Percentiles rank a stretch among this genome's conserved stretches.
These are phyloP conservation scores for Torulaspora quercuum DNA, from an alignment of 805 yeast genomes.

Conservation along the genomic window DNA sequence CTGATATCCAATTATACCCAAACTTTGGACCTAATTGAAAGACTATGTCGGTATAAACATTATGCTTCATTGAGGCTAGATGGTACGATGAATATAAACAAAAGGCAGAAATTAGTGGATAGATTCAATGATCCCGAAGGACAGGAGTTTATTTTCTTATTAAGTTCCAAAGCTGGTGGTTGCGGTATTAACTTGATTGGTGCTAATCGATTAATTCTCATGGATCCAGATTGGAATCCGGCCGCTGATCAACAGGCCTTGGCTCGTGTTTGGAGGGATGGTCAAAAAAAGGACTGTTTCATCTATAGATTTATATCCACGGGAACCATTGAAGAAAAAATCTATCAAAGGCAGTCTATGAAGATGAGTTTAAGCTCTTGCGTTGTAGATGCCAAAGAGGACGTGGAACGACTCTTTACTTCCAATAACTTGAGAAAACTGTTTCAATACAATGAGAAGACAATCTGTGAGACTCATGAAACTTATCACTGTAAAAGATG, in stretches of 20 bases:
- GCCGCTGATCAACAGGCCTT: slow-evolving; percentile 97
- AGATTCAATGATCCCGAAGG: slow-evolving; percentile 86
- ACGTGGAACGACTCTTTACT: slow-evolving; percentile 87
- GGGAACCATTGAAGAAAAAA: slow-evolving; percentile 94
- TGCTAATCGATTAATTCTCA: slow-evolving; percentile 80
- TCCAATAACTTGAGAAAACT: slow-evolving; percentile 74
- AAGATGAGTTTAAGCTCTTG: slow-evolving; percentile 89
- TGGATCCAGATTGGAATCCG: slow-evolving; percentile 98
- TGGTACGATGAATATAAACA: slow-evolving; percentile 88
- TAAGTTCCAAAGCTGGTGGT: slow-evolving; percentile 97
- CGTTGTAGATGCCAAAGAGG: slow-evolving; percentile 95
- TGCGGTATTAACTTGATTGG: slow-evolving; percentile 97
- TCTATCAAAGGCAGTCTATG: slow-evolving; percentile 93
- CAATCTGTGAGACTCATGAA: slow-evolving; percentile 87
- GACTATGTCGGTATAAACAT: slow-evolving; percentile 67
- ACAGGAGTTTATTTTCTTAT: slow-evolving; percentile 75
- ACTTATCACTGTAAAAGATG: slow-evolving; percentile 88
- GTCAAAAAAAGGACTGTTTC: slow-evolving; percentile 94
- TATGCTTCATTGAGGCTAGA: slow-evolving; percentile 83
- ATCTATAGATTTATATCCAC: slow-evolving; percentile 91
- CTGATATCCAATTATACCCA: slow-evolving; percentile 92
- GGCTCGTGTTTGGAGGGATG: slow-evolving; percentile 98
- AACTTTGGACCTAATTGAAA: slow-evolving; percentile 86
- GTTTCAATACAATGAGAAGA: slow-evolving; percentile 63
- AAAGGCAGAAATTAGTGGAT: slow-evolving; percentile 90